phyloP scores from a whole-genome alignment of 2,329 filamentous ascomycete species.

The Cucurbitaria berberidis region DNA sequence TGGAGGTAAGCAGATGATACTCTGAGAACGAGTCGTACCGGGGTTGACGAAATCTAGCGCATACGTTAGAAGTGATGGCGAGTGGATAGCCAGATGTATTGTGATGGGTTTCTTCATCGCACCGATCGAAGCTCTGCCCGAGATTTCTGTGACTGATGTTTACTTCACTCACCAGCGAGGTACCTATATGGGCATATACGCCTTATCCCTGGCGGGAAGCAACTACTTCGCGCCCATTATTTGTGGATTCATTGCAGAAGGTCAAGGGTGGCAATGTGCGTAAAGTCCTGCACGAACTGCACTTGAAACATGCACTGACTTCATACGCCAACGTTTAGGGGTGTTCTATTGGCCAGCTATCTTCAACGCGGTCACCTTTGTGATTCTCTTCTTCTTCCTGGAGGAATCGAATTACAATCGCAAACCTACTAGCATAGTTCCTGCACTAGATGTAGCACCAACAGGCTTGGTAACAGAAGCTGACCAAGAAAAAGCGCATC shows the following conservation, averaged over 20 bases:
- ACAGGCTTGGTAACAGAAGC: constrained; percentile 1
- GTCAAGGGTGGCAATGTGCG: constrained; percentile 37
- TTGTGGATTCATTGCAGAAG: constrained; percentile 45
- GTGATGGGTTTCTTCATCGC: constrained; percentile 54
- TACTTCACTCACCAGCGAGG: constrained; percentile 47
- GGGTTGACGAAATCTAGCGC: constrained; percentile 46
- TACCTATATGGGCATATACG: constrained; percentile 41
- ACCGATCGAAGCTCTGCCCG: constrained; percentile 58
- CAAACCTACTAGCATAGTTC: constrained; percentile 26
- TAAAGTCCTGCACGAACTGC: not conserved
- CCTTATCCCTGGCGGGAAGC: constrained; percentile 39
- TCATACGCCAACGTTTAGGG: constrained; percentile 19
- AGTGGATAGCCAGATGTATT: constrained; percentile 57
- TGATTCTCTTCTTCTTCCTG: constrained; percentile 64
- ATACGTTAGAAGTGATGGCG: constrained; percentile 52
- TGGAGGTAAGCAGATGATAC: constrained; percentile 43
- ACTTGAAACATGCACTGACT: not conserved
- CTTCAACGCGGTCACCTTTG: constrained; percentile 55
- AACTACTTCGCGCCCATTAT: constrained; percentile 49
- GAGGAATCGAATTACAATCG: constrained; percentile 65
- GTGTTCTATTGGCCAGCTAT: constrained; percentile 61
- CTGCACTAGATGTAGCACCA: constrained; percentile 12
- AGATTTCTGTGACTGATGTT: constrained; percentile 54
- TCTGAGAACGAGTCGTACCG: not conserved
- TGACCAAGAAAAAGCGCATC: constrained; percentile 33